Conservation (phyloP, 2,329 filamentous ascomycete genomes). For the Sordariomycetes sp. region DNA sequence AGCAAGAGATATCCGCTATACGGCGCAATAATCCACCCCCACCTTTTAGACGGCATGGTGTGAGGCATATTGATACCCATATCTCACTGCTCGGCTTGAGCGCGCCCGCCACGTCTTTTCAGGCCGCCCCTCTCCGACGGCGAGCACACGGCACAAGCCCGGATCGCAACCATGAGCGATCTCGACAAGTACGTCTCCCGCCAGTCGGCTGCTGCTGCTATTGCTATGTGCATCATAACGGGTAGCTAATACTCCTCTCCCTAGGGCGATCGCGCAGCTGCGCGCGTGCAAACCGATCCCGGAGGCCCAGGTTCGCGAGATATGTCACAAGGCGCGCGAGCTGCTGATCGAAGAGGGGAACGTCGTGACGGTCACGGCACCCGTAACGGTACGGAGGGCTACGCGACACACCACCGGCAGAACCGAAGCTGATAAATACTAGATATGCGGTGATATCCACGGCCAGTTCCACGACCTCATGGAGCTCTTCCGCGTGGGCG, state of each 20-base stretch:
- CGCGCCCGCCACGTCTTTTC: slow-evolving; percentile 1
- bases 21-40: neutral
- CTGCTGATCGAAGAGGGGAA: slow-evolving; percentile 96
- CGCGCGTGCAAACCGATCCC: slow-evolving; percentile 94
- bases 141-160: neutral
- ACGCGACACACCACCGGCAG: slow-evolving; percentile 2
- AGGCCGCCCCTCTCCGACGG: neutral
- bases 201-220: neutral
- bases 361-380: slow-evolving; percentile 88
- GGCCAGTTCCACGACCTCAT: slow-evolving; percentile 95
- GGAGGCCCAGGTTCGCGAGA: slow-evolving; percentile 86
- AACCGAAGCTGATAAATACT: slow-evolving; percentile 4
- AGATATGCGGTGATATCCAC: slow-evolving; percentile 96
- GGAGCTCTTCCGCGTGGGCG: slow-evolving; percentile 90
- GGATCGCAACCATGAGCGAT: slow-evolving; percentile 62
- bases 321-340: slow-evolving; percentile 95
- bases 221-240: neutral
- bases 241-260: slow-evolving; percentile 7
- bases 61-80: neutral
- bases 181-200: slow-evolving; percentile 65
- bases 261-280: slow-evolving; percentile 85
- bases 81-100: neutral
- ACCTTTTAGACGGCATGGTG: neutral
- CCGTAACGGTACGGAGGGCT: slow-evolving; percentile 61
- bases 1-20: neutral